Evolutionary conservation across 306 rosid genomes (phyloP).

Genomic region (barrel medic (Medicago truncatula)): MtrunA17r5.0-ANR NC_053044.1:44942501-44943000

Average conservation of each 20-base stretch:
- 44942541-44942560: neutral
- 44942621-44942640: neutral
- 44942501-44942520: neutral
- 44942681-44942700: conserved; percentile 1
- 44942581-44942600: conserved; percentile 25
- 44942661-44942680: neutral
- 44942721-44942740: neutral
- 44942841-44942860: neutral
- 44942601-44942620: conserved; percentile 13
- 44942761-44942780: neutral
- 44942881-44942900: conserved; percentile 91
- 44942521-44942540: neutral
- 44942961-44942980: conserved; percentile 98
- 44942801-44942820: conserved; percentile 15
- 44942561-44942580: neutral
- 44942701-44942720: neutral
- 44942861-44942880: conserved; percentile 49
- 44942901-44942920: conserved; percentile 97
- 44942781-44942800: conserved; percentile 22
- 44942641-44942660: neutral
- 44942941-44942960: conserved; percentile 99
- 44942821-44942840: conserved; percentile 15
- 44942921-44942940: conserved; percentile 97
- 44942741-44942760: neutral
- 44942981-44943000: conserved; percentile 98